These are phyloP conservation scores for Mayamaea pseudoterrestris DNA, from an alignment of 108 stramenopile genomes.

Conservation along the genomic window DNA sequence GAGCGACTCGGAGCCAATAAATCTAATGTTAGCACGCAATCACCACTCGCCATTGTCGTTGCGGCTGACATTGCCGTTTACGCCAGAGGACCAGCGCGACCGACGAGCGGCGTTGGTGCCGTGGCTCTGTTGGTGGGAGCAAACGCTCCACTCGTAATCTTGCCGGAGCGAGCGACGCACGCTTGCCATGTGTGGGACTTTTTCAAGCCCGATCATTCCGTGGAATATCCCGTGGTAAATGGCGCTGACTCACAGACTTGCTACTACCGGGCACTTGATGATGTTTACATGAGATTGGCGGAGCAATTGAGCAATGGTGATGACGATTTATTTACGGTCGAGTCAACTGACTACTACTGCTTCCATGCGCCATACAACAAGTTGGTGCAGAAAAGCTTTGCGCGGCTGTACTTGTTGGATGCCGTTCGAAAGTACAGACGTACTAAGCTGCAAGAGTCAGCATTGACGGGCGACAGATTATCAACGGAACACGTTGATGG, in stretches of 20 bases:
- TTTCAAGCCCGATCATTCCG: slow-evolving; percentile 90
- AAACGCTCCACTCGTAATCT: slow-evolving; percentile 76
- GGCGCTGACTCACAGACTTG: slow-evolving; percentile 89
- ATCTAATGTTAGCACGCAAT: too few relatives aligned
- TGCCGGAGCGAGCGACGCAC: slow-evolving; percentile 79
- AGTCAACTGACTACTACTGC: slow-evolving; percentile 77
- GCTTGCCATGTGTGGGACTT: slow-evolving; percentile 94
- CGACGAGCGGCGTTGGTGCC: slow-evolving; percentile 93
- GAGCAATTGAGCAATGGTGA: slow-evolving; percentile 27
- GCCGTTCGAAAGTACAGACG: slow-evolving; percentile 31
- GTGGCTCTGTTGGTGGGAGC: slow-evolving; percentile 91
- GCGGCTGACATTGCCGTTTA: slow-evolving; percentile 92
- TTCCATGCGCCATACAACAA: slow-evolving; percentile 99
- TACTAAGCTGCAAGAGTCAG: slow-evolving; percentile 1
- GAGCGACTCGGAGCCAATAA: too few relatives aligned
- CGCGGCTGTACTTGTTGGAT: slow-evolving; percentile 81
- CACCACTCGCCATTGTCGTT: slow-evolving; percentile 95
- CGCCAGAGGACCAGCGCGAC: slow-evolving; percentile 87
- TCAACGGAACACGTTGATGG: slow-evolving; percentile 14
- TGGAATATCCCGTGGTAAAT: slow-evolving; percentile 94
- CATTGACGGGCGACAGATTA: not conserved
- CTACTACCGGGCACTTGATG: slow-evolving; percentile 91
- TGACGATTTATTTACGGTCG: slow-evolving; percentile 28
- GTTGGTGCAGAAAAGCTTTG: slow-evolving; percentile 92
- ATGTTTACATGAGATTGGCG: slow-evolving; percentile 75